Conservation (phyloP, 2,329 filamentous ascomycete genomes). For the Colletotrichum orbiculare region DNA sequence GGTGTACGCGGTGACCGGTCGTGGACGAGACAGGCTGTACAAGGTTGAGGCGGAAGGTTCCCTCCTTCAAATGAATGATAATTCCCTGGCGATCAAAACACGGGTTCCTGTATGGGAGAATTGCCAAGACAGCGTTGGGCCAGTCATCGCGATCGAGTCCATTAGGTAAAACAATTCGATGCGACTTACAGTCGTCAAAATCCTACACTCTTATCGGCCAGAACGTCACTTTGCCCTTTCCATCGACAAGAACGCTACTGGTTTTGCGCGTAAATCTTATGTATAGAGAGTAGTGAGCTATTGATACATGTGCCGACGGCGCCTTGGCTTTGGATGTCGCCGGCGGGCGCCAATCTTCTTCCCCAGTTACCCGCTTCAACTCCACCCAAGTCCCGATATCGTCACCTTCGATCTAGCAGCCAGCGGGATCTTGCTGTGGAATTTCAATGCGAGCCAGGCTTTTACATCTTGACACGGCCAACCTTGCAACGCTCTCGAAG, state of each 20-base stretch:
- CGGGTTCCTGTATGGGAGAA: too few species aligned
- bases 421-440: background rate
- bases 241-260: background rate
- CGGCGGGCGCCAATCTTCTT: background rate
- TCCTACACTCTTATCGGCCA: too few species aligned
- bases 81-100: too few species aligned
- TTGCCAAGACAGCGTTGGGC: too few species aligned
- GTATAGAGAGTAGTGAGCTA: background rate
- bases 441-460: rapidly evolving
- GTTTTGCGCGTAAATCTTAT: background rate
- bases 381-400: background rate
- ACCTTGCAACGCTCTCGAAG: too few species aligned
- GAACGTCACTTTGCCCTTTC: background rate
- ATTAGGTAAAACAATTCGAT: too few species aligned
- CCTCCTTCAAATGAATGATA: background rate
- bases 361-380: background rate
- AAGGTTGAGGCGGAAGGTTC: background rate
- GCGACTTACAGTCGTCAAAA: too few species aligned
- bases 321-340: slow-evolving; percentile 1
- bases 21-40: background rate
- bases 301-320: background rate
- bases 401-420: background rate
- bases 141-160: too few species aligned
- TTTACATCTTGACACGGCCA: too few species aligned
- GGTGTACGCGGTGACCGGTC: too few species aligned